Conservation (phyloP, 169 alveolate species). For the Eimeria necatrix region DNA sequence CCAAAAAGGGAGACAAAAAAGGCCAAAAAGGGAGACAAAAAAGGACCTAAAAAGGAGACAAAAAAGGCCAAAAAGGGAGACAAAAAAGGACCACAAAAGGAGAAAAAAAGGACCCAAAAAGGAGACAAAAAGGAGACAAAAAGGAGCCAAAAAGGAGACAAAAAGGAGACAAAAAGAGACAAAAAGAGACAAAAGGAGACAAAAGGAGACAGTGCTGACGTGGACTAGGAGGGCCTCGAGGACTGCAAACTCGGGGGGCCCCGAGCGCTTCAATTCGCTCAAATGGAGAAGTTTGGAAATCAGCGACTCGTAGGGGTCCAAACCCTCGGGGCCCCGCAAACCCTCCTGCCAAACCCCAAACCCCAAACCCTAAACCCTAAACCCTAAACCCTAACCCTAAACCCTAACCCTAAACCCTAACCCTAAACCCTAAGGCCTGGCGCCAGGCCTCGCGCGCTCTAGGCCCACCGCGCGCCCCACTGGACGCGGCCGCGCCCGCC, state of each 20-base stretch:
- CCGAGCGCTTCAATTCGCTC: neutral
- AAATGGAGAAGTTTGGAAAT: neutral
- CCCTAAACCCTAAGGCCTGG: neutral
- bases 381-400: conserved; percentile 52
- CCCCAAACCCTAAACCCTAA: conserved; percentile 56
- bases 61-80: too few relatives aligned
- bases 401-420: neutral
- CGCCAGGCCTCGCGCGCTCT: neutral
- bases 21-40: too few relatives aligned
- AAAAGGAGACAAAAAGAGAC: neutral
- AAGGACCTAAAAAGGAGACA: too few relatives aligned
- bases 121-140: too few relatives aligned
- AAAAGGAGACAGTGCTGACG: neutral
- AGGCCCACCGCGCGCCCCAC: too few relatives aligned
- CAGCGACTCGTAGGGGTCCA: neutral
- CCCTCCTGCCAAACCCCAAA: neutral
- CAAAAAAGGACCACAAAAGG: too few relatives aligned
- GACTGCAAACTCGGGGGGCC: conserved; percentile 47
- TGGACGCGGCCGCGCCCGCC: too few relatives aligned
- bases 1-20: too few relatives aligned
- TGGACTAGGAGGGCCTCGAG: conserved; percentile 60
- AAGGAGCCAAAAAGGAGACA: too few relatives aligned
- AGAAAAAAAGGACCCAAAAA: too few relatives aligned
- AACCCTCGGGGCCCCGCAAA: neutral
- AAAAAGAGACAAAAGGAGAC: neutral